Evolutionary conservation across 2,329 filamentous ascomycete genomes (phyloP).

Genomic region (Alternaria sp.): DNA sequence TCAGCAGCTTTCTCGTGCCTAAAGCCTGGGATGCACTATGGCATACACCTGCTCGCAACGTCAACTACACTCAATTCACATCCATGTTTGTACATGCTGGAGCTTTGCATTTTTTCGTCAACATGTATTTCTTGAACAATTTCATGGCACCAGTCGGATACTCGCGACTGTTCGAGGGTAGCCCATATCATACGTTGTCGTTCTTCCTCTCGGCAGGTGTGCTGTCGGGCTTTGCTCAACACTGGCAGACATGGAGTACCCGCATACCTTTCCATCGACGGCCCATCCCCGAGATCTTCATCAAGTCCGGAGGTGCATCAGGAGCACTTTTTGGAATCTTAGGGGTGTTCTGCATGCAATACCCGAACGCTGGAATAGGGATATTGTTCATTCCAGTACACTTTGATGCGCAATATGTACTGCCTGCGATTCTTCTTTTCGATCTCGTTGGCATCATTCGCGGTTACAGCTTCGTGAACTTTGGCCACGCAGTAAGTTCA

Average conservation of each 20-base stretch:
- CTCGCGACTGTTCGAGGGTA: constrained; percentile 38
- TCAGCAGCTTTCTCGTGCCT: constrained; percentile 30
- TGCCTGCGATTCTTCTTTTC: constrained; percentile 42
- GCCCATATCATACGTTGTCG: constrained; percentile 34
- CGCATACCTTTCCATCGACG: constrained; percentile 27
- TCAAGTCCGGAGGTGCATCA: constrained; percentile 41
- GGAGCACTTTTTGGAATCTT: constrained; percentile 42
- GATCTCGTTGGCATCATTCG: constrained; percentile 41
- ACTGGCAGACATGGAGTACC: constrained; percentile 26
- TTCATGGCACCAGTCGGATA: constrained; percentile 40
- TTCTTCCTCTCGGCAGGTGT: constrained; percentile 42
- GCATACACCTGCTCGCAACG: constrained; percentile 39
- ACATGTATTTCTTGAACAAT: constrained; percentile 35
- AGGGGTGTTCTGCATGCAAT: constrained; percentile 41
- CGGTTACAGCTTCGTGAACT: constrained; percentile 35
- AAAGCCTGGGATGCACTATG: constrained; percentile 34
- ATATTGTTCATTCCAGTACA: constrained; percentile 41
- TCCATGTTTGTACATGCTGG: constrained; percentile 34
- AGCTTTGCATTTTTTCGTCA: constrained; percentile 20
- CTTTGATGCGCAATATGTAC: constrained; percentile 39
- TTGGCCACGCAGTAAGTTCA: constrained; percentile 44
- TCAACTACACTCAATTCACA: constrained; percentile 40
- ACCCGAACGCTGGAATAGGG: constrained; percentile 36
- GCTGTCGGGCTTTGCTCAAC: constrained; percentile 39
- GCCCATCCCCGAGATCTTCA: constrained; percentile 28